Evolutionary conservation across 306 rosid genomes (phyloP), one percentile per base, ranked within the genome.

Genomic region (Vachellia pachyceras): DNA sequence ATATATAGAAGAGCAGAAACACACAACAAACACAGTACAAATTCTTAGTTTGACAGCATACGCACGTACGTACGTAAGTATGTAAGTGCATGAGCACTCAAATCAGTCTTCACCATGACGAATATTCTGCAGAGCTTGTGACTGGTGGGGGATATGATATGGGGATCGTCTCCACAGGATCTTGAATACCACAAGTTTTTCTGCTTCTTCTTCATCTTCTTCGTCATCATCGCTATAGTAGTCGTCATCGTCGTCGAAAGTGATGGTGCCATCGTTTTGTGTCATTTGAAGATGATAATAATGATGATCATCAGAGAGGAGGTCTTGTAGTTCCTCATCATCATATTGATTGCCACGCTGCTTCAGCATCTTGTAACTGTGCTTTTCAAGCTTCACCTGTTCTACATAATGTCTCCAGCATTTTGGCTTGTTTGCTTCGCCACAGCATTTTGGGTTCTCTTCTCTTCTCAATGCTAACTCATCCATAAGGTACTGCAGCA

Each of bases 391-490:
- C 41, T 66, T 14, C 35, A 78, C 81, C 13, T 8, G 18, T 39
- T 6, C 70, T 2, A 78, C 10, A 22, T 66, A 78, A 22, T 67
- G 68, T 40, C 55, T 20, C 75, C 75, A 67, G n/a, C 69, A 78
- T 25, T 52, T 77, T 11, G 23, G 33, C 3, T 7, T 40, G 5
- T 71, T 3, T 23, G 3, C 3, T 11, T 70, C 57, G 0, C 17
- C 1, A 52, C 69, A 79, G 36, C 77, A 79, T 57, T 10, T 41
- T 40, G 76, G 76, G 2, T 69, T 69, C 60, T 35, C 47, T 13
- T 47, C 54, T n/a, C 66, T 12, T 9, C 33, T 3, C 64, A 37
- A 1, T 3, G 6, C 15, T 10, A 37, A 77, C 74, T 50, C 58
- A 10, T 39, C 4, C 0, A 13, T 20, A 0, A 66, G 75, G 57